phyloP scores from a whole-genome alignment of 1,284 basidiomycete species.

The Pascua sp. region DNA sequence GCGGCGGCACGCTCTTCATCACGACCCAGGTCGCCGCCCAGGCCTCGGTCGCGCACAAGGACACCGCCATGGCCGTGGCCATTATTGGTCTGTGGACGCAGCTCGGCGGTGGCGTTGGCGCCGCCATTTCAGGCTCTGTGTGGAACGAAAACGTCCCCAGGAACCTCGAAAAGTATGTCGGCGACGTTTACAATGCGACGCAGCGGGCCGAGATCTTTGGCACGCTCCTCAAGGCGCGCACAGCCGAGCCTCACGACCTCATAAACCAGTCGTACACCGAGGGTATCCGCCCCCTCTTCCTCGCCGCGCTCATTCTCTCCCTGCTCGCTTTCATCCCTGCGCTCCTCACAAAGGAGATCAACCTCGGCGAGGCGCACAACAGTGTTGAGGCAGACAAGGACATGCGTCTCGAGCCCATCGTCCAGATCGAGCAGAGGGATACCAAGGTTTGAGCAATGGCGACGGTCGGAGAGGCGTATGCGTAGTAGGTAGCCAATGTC shows the following conservation, averaged over 20 bases:
- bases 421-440: too few species aligned
- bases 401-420: slow-evolving; percentile 5
- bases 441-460: too few species aligned
- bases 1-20: slow-evolving; percentile 44
- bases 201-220: slow-evolving; percentile 27
- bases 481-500: too few species aligned
- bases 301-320: slow-evolving; percentile 23
- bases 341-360: slow-evolving; percentile 25
- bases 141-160: slow-evolving; percentile 37
- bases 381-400: slow-evolving; percentile 30
- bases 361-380: slow-evolving; percentile 32
- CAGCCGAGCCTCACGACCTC: slow-evolving; percentile 24
- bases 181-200: slow-evolving; percentile 19
- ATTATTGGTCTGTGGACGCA: slow-evolving; percentile 46
- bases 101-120: slow-evolving; percentile 44
- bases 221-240: slow-evolving; percentile 20
- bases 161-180: slow-evolving; percentile 27
- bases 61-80: slow-evolving; percentile 47
- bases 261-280: slow-evolving; percentile 28
- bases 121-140: slow-evolving; percentile 36
- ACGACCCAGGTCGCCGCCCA: slow-evolving; percentile 46
- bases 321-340: slow-evolving; percentile 21
- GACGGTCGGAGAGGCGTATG: too few species aligned
- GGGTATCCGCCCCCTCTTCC: slow-evolving; percentile 18
- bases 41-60: slow-evolving; percentile 46